Base-by-base conservation (phyloP, 176 grass and related monocot genomes). In the Aegilops tauschii region DNA sequence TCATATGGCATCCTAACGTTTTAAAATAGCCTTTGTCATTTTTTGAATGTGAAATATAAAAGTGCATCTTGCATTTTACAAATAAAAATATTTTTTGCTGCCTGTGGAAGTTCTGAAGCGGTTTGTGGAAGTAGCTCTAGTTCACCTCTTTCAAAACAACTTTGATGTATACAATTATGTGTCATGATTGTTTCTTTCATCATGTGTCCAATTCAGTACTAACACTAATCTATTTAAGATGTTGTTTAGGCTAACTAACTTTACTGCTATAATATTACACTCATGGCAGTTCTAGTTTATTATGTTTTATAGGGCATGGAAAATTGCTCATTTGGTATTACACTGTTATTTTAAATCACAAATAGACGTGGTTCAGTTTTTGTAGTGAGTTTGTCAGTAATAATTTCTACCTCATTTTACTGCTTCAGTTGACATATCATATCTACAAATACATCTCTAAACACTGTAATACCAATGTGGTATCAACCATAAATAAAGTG, bases 201-300 rank as follows among this genome's bases (percentile, higher is more conserved):
- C 42, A 69, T 69, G 64, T 12, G 63, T 68, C 21, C 69, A 29
- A 58, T 85, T 37, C 32, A 40, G 14, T 84, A 58, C 40, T 56
- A 73, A 23, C 42, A 79, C 37, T 82, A 44, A 62, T 56, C 40
- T 65, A 80, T 84, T n/a, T 37, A 80, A 31, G 30, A 65, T 84
- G 7, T 44, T 87, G 12, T 76, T 76, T 77, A 61, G 67, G 32
- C 81, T 52, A 10, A 69, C 52, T 83, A 65, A 77, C 40, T 28
- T 70, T 31, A 89, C 76, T 76, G 34, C 34, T 76, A 80, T 82
- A 77, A 45, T 73, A 35, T 59, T 17, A 44, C 44, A 52, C 21
- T 61, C 14, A 69, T 77, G 78, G 20, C 68, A 69, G 59, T 76
- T 9, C 10, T 81, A 47, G 49, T 16, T 83, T 36, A 61, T 5